Percentiles rank a stretch among this genome's conserved stretches.
Conservation (phyloP, 164 flowering plant species). For the Sextonia rubra region DNA sequence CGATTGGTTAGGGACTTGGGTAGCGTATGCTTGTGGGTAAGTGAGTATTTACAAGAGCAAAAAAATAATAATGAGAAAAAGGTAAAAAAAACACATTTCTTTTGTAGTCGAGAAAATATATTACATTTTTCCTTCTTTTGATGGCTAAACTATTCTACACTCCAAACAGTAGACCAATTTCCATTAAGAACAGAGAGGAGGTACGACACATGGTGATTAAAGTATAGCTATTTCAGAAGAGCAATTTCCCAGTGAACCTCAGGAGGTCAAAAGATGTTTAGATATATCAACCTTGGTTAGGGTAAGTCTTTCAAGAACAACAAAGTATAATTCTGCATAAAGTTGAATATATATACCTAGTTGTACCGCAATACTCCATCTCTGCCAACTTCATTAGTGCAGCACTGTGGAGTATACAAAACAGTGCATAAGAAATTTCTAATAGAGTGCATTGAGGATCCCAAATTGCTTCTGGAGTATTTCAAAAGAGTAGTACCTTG, state of each 20-base stretch:
- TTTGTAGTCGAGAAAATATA: background rate
- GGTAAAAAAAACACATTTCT: background rate
- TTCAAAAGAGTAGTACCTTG: conserved; percentile 46
- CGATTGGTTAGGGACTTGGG: no score
- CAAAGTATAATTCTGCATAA: background rate
- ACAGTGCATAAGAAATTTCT: conserved; percentile 12
- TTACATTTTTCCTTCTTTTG: background rate
- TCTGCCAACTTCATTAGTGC: conserved; percentile 85
- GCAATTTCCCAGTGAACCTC: background rate
- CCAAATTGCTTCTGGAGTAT: background rate
- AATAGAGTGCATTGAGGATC: background rate
- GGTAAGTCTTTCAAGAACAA: background rate
- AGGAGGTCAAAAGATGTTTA: background rate
- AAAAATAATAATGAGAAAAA: background rate
- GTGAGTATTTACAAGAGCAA: background rate
- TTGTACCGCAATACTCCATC: conserved; percentile 93
- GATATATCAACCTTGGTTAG: background rate
- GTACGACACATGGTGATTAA: background rate
- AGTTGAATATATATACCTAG: conserved; percentile 49
- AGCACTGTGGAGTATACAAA: conserved; percentile 42
- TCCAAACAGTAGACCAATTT: background rate
- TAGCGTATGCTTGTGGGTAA: no score
- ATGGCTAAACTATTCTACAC: background rate
- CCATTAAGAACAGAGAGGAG: background rate
- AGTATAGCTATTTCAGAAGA: background rate